Evolutionary conservation across 1,284 basidiomycete genomes (phyloP), one percentile per base, ranked within the genome.

Genomic region (Leccinum insolens): DNA sequence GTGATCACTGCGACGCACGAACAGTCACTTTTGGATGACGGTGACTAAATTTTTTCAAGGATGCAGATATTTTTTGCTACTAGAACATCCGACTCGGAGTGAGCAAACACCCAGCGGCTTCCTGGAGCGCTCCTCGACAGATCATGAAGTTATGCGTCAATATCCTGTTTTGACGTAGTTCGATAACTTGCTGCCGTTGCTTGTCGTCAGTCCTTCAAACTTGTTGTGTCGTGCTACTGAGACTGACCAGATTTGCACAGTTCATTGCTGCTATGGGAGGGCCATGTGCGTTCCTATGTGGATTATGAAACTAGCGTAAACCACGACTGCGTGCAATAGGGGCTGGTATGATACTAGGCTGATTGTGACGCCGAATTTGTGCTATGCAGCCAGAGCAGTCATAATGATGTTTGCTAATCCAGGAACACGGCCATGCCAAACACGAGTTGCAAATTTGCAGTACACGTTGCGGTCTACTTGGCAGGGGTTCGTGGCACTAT

Each of bases 51-150:
- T 11, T 34, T 44, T 64, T 52, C 44, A 61, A 66, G 69, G 17
- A 44, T 69, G 20, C 62, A 63, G 14, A 22, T 63, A 15, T 65
- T 63, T 55, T 68, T 71, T 22, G 60, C 25, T 22, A 46, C 60
- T 3, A 64, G 64, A 22, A 34, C 34, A 64, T 71, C 22, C 59
- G 63, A 34, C 34, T 58, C 25, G 60, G 57, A 66, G 63, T 61
- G 34, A 70, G 67, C 6, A 63, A 63, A 65, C 39, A 22, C 15
- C 25, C 28, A n/a, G 12, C 28, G 22, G 44, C 28, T 64, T 31
- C n/a, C 41, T 44, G 34, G 49, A 25, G 22, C 44, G 20, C 15
- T 15, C 20, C n/a, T 60, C 49, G 60, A 37, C 31, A 59, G 9
- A 46, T 6, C 22, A 39, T 25, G 41, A 61, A 64, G 64, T 64